phyloP scores from a whole-genome alignment of 1,284 basidiomycete genomes.

The Ustilago crameri region DNA sequence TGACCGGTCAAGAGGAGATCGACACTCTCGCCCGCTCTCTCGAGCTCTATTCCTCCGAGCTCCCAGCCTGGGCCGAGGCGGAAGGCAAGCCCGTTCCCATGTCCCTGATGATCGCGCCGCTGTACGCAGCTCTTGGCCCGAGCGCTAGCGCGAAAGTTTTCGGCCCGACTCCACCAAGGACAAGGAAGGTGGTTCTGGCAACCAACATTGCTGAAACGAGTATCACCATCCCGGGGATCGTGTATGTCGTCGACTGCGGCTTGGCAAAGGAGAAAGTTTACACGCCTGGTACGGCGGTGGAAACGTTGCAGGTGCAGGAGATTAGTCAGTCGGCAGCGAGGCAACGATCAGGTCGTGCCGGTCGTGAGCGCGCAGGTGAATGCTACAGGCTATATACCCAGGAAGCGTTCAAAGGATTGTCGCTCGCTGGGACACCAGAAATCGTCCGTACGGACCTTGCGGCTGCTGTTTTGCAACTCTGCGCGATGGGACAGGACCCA shows the following conservation, averaged over 20 bases:
- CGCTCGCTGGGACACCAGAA: slow-evolving; percentile 50
- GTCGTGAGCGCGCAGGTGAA: slow-evolving; percentile 59
- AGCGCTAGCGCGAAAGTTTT: slow-evolving; percentile 58
- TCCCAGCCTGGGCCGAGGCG: slow-evolving; percentile 53
- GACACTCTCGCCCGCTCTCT: slow-evolving; percentile 75
- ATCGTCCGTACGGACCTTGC: slow-evolving; percentile 62
- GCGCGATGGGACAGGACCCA: slow-evolving; percentile 62
- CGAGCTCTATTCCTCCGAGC: slow-evolving; percentile 48
- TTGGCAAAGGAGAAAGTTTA: slow-evolving; percentile 95
- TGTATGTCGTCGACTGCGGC: slow-evolving; percentile 85
- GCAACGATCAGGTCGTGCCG: slow-evolving; percentile 64
- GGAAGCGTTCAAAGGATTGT: slow-evolving; percentile 44
- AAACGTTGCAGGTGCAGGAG: slow-evolving; percentile 57
- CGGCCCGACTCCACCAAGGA: slow-evolving; percentile 74
- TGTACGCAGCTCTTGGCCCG: slow-evolving; percentile 66
- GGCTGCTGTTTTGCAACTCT: slow-evolving; percentile 55
- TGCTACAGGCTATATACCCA: slow-evolving; percentile 64
- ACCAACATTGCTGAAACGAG: slow-evolving; percentile 82
- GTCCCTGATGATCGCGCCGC: slow-evolving; percentile 55
- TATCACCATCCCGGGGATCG: slow-evolving; percentile 95
- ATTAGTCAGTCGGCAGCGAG: slow-evolving; percentile 60
- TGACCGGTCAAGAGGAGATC: slow-evolving; percentile 98
- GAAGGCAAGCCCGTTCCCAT: slow-evolving; percentile 38
- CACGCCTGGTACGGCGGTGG: slow-evolving; percentile 57
- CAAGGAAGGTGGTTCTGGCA: slow-evolving; percentile 86